Evolutionary conservation across 768 basidiomycete genomes (phyloP), one percentile per base, ranked within the genome.

Genomic region (Boletus subcaerulescens): DNA sequence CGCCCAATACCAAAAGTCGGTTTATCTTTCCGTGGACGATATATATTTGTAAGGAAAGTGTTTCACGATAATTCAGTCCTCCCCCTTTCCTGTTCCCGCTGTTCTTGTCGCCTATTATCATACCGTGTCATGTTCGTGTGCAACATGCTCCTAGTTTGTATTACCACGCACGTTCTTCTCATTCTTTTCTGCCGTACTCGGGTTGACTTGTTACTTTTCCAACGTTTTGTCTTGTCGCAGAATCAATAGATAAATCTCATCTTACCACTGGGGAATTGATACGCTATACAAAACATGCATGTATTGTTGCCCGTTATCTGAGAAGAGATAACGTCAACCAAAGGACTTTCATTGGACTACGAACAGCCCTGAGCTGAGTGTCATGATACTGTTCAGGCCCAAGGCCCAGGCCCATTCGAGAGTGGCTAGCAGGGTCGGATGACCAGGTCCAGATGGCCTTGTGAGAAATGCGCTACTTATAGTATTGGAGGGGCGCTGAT

Each of bases 1-100:
- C 47, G 52, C 63, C 44, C 49, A 44, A 36, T 33, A 29, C 32
- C 22, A 45, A 26, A 45, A 35, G 20, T 20, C 6, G 41, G 18
- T 18, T 39, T 36, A 9, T 45, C 10, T 51, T 52, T 33, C 59
- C 42, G 18, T 22, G 60, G 58, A 62, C 53, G 32, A 38, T 50
- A 45, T 45, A 47, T 45, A 56, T 57, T 33, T 39, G 36, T 53
- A 56, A 17, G 51, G 44, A 59, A 61, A 11, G 33, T 13, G 17
- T 51, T 44, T 22, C 18, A 52, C 47, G 55, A 48, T 67, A 52
- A 67, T 57, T 10, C 10, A 33, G 10, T 33, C 18, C 33, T 3
- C 41, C 10, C 22, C 2, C 26, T 18, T 53, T 29, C n/a, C 20
- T 42, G 17, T 43, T 29, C n/a, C 22, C 31, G 36, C 1, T 32